phyloP scores from a whole-genome alignment of 495 filamentous ascomycete genomes.

The Penicillium parvum region DNA sequence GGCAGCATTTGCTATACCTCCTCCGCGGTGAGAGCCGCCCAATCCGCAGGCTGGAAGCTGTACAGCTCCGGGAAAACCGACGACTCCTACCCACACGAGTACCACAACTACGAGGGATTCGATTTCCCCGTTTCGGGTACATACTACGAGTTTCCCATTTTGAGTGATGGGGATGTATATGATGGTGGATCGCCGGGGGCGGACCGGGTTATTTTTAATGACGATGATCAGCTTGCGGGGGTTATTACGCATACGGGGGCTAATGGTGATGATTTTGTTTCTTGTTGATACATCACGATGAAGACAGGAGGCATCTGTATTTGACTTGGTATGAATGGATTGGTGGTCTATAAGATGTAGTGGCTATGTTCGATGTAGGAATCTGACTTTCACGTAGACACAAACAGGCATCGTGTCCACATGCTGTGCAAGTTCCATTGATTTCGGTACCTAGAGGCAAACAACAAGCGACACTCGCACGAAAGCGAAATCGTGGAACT shows the following conservation, averaged over 20 bases:
- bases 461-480: constrained; percentile 34
- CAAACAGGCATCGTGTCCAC: constrained; percentile 15
- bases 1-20: constrained; percentile 48
- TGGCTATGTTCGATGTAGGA: constrained; percentile 18
- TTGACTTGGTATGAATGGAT: neutral
- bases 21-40: constrained; percentile 45
- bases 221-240: constrained; percentile 44
- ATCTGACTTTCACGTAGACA: constrained; percentile 23
- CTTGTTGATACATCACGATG: constrained; percentile 28
- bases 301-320: neutral
- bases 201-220: constrained; percentile 68
- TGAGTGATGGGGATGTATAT: constrained; percentile 51
- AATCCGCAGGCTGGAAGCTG: constrained; percentile 46
- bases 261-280: constrained; percentile 61
- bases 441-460: constrained; percentile 31
- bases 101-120: constrained; percentile 73
- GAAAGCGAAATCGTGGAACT: constrained; percentile 18
- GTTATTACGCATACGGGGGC: constrained; percentile 69
- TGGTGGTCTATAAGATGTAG: neutral
- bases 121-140: constrained; percentile 57
- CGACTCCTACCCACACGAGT: constrained; percentile 63
- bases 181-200: constrained; percentile 62
- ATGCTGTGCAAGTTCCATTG: constrained; percentile 18
- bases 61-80: constrained; percentile 43
- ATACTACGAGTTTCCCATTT: constrained; percentile 71